Evolutionary conservation across 2,329 filamentous ascomycete genomes (phyloP).

Genomic region (Coniochaeta hoffmannii): DNA sequence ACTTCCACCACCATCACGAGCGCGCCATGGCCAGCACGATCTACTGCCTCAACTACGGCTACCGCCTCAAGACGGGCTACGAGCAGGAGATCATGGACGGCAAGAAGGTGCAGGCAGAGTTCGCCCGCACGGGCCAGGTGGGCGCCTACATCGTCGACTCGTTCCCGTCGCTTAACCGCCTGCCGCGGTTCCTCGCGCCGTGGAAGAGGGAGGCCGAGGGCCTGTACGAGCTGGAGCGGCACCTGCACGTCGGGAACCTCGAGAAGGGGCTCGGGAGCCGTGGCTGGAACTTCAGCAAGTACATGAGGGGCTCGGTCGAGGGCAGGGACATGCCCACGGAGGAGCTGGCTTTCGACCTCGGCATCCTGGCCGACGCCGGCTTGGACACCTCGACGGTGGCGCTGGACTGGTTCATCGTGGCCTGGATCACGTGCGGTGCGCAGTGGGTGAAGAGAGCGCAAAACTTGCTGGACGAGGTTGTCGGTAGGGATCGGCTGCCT

Average conservation of each 20-base stretch:
- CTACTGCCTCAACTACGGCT: constrained; percentile 28
- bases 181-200: constrained; percentile 27
- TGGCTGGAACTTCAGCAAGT: constrained; percentile 24
- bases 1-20: constrained; percentile 24
- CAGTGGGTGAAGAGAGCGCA: constrained; percentile 28
- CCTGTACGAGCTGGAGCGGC: constrained; percentile 14
- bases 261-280: constrained; percentile 11
- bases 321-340: constrained; percentile 15
- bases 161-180: constrained; percentile 30
- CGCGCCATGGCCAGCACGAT: constrained; percentile 28
- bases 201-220: constrained; percentile 25
- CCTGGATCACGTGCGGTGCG: constrained; percentile 16
- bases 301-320: constrained; percentile 14
- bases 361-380: constrained; percentile 21
- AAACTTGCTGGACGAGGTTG: constrained; percentile 29
- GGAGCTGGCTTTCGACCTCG: constrained; percentile 25
- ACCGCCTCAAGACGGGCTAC: constrained; percentile 18
- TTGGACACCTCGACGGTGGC: constrained; percentile 23
- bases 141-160: constrained; percentile 32
- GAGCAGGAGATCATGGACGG: constrained; percentile 18
- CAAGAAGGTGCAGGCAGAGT: constrained; percentile 17
- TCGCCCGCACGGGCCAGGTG: constrained; percentile 17
- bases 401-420: constrained; percentile 23
- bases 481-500: constrained; percentile 31
- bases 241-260: constrained; percentile 19